Conservation (phyloP, 441 rosid genomes). For the Euphorbia corollata region DNA sequence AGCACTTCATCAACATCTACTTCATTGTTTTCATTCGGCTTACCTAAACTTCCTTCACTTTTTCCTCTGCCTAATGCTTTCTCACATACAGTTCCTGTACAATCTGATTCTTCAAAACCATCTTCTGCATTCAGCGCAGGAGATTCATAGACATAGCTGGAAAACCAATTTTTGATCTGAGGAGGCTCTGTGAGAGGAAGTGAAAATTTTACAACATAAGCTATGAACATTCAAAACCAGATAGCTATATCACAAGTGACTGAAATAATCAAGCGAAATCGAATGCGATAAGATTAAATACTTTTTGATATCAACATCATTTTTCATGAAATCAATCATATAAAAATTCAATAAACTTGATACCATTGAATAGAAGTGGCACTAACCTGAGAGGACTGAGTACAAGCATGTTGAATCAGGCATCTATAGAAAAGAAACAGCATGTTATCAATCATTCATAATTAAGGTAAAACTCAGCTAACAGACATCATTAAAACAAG, state of each 20-base stretch:
- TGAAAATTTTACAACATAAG: not conserved
- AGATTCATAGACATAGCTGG: slow-evolving; percentile 56
- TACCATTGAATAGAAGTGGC: slow-evolving; percentile 6
- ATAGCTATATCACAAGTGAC: not conserved
- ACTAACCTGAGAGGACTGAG: slow-evolving; percentile 42
- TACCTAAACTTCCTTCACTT: slow-evolving; percentile 11
- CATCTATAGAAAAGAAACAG: slow-evolving; percentile 24
- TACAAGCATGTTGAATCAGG: slow-evolving; percentile 27
- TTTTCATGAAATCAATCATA: slow-evolving; percentile 6
- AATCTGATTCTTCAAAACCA: slow-evolving; percentile 22
- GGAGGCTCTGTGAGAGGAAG: slow-evolving; percentile 53
- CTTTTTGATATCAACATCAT: not conserved
- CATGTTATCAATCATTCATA: not conserved
- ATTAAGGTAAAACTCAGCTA: not conserved
- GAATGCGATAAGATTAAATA: slow-evolving; percentile 6
- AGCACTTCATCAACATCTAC: slow-evolving; percentile 11
- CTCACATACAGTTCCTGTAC: slow-evolving; percentile 19
- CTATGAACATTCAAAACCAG: not conserved
- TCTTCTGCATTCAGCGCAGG: slow-evolving; percentile 39
- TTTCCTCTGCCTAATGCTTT: slow-evolving; percentile 12
- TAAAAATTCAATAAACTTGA: not conserved
- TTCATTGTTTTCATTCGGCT: slow-evolving; percentile 6
- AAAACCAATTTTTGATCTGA: slow-evolving; percentile 50
- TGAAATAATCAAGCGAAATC: not conserved
- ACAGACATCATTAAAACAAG: not conserved